Evolutionary conservation across 2,329 filamentous ascomycete species (phyloP).

Genomic region (Trichophyton verrucosum): DNA sequence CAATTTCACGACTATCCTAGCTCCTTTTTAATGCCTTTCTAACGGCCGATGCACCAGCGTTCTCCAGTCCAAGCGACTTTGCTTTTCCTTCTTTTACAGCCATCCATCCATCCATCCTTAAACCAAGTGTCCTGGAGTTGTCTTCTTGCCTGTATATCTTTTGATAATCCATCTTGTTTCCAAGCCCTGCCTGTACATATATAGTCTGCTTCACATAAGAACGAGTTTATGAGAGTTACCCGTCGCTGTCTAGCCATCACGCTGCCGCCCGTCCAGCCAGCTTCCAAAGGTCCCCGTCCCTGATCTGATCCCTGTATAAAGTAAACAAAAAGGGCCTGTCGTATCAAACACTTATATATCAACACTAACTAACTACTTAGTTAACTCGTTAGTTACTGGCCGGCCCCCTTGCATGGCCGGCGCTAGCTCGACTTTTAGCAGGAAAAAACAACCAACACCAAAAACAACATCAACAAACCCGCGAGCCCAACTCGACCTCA

Average conservation of each 20-base stretch:
- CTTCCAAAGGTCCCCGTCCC: background rate
- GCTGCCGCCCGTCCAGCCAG: background rate
- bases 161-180: background rate
- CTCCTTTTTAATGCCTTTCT: background rate
- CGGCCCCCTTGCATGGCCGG: background rate
- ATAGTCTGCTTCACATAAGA: background rate
- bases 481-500: background rate
- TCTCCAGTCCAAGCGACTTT: background rate
- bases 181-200: slow-evolving; percentile 1
- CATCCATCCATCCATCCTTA: background rate
- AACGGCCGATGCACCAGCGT: background rate
- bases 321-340: background rate
- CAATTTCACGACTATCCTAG: background rate
- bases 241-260: too few species aligned
- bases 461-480: background rate
- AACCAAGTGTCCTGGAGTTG: background rate
- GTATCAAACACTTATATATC: too few species aligned
- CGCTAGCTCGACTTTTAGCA: background rate
- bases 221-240: background rate
- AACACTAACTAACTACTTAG: too few species aligned
- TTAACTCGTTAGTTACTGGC: too few species aligned
- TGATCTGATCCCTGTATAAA: background rate
- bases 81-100: background rate
- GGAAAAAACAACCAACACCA: background rate
- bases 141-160: background rate